Conservation (phyloP, 1,284 basidiomycete species). For the Hymenochaete sp. region DNA sequence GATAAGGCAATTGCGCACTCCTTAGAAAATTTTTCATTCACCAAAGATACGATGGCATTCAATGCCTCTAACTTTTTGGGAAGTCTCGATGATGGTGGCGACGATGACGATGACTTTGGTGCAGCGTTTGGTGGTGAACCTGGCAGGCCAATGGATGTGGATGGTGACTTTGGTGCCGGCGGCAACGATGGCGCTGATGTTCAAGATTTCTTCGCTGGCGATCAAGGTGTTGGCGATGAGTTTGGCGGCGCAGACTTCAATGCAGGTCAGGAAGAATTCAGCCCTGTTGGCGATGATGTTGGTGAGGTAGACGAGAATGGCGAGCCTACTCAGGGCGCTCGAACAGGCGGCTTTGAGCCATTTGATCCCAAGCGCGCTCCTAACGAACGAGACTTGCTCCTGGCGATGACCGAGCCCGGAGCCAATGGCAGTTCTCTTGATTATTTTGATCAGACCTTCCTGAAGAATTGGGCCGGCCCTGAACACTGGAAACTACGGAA, state of each 20-base stretch:
- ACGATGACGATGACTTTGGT: constrained; percentile 39
- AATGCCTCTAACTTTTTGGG: constrained; percentile 39
- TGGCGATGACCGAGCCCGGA: constrained; percentile 73
- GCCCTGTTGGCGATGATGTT: constrained; percentile 23
- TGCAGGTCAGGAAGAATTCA: constrained; percentile 32
- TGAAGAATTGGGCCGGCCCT: constrained; percentile 97
- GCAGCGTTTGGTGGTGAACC: constrained; percentile 28
- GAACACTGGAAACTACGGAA: constrained; percentile 95
- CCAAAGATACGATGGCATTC: constrained; percentile 47
- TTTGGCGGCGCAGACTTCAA: constrained; percentile 28
- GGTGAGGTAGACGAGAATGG: constrained; percentile 36
- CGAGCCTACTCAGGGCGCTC: constrained; percentile 30
- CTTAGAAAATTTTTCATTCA: constrained; percentile 73
- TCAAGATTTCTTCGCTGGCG: constrained; percentile 73
- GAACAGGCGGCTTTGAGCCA: constrained; percentile 48
- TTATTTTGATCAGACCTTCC: constrained; percentile 86
- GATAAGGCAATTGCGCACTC: constrained; percentile 73
- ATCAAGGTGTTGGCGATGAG: constrained; percentile 55
- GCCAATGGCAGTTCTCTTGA: constrained; percentile 70
- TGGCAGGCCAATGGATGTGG: constrained; percentile 36
- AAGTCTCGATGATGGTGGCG: constrained; percentile 37
- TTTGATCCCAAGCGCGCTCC: constrained; percentile 73
- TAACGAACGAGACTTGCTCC: constrained; percentile 68
- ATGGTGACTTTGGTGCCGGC: constrained; percentile 30
- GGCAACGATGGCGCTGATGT: constrained; percentile 32